phyloP scores from a whole-genome alignment of 495 filamentous ascomycete species.

The Parathielavia hyrcaniae region DNA sequence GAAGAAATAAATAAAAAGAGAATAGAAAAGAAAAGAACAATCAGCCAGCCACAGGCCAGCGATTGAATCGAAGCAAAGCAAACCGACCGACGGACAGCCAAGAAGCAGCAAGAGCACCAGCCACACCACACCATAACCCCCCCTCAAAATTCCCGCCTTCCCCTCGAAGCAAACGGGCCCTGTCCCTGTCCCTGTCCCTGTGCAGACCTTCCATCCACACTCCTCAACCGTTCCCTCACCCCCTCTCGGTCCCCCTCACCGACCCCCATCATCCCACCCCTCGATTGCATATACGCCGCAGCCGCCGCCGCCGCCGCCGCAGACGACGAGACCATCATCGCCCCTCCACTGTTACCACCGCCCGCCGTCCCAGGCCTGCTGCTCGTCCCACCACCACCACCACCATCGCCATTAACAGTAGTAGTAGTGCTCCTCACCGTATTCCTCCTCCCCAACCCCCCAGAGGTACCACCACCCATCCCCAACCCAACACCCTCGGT shows the following conservation, averaged over 20 bases:
- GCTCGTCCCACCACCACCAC: background rate
- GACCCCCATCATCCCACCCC: constrained; percentile 2
- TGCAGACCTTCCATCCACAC: background rate
- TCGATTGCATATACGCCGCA: constrained; percentile 4
- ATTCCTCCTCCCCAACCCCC: background rate
- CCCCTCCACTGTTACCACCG: background rate
- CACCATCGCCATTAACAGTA: background rate
- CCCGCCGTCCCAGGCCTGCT: background rate
- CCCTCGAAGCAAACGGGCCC: background rate
- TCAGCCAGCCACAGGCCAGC: background rate
- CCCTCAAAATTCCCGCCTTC: background rate
- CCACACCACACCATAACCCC: background rate
- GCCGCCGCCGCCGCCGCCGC: background rate
- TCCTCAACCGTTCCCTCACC: constrained; percentile 6
- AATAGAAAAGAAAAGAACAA: background rate
- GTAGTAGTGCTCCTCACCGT: constrained; percentile 9
- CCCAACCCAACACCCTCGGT: background rate
- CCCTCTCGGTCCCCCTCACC: background rate
- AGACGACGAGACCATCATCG: background rate
- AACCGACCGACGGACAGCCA: background rate
- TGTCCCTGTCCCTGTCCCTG: too few relatives aligned
- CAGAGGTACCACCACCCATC: background rate
- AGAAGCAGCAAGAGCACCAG: background rate
- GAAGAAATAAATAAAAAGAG: background rate
- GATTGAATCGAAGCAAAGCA: background rate